phyloP scores from a whole-genome alignment of 768 basidiomycete species.

The Termitomyces eurrhizus region DNA sequence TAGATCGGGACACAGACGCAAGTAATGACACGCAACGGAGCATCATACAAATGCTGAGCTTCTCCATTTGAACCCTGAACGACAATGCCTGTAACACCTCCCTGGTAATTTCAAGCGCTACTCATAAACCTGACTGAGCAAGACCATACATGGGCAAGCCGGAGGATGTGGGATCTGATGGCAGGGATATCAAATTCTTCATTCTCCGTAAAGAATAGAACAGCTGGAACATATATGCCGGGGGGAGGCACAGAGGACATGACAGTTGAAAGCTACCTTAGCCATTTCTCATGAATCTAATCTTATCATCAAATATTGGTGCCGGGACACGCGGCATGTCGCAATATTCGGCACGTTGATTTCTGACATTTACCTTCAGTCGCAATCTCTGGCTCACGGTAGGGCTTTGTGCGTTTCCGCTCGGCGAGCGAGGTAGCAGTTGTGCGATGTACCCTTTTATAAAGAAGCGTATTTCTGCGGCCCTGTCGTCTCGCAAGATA shows the following conservation, averaged over 20 bases:
- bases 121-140: constrained; percentile 7
- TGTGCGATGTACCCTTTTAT: constrained; percentile 17
- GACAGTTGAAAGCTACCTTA: not conserved
- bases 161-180: constrained; percentile 65
- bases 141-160: constrained; percentile 60
- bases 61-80: constrained; percentile 76
- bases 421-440: not conserved
- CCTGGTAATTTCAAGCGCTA: constrained; percentile 36
- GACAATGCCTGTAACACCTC: constrained; percentile 68
- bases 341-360: constrained; percentile 9
- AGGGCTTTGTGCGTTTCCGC: not conserved
- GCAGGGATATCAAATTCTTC: constrained; percentile 68
- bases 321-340: constrained; percentile 14
- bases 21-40: not conserved
- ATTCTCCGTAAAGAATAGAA: constrained; percentile 66
- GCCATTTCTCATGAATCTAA: constrained; percentile 11
- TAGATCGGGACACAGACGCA: not conserved
- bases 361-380: not conserved
- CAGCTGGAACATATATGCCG: constrained; percentile 76
- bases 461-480: constrained; percentile 14
- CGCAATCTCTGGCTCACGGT: not conserved
- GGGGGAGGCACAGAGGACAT: constrained; percentile 47
- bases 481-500: constrained; percentile 34
- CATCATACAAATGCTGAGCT: constrained; percentile 58
- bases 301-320: constrained; percentile 14